A percentile compares a stretch with the other conserved stretches of the same genome.
phyloP scores from a whole-genome alignment of 2,329 filamentous ascomycete species.

The Fusarium subglutinans region DNA sequence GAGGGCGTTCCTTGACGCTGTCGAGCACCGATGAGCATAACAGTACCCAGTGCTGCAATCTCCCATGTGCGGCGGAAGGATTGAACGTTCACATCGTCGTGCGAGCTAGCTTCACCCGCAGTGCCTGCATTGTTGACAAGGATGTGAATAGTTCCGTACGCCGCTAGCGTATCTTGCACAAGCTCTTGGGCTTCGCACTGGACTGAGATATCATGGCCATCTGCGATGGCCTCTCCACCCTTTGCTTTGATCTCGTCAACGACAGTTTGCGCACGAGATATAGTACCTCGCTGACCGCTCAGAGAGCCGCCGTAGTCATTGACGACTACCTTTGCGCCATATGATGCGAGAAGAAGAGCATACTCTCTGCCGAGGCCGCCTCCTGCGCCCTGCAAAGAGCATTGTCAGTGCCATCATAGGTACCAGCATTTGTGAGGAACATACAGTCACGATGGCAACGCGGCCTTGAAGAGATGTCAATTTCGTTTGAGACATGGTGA shows the following conservation, averaged over 20 bases:
- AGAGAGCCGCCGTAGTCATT: background rate
- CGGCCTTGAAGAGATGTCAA: background rate
- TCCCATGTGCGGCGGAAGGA: background rate
- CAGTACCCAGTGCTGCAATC: background rate
- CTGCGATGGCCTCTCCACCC: background rate
- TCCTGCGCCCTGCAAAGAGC: background rate
- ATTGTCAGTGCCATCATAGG: background rate
- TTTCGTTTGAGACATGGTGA: background rate
- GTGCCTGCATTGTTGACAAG: background rate
- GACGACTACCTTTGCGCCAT: background rate
- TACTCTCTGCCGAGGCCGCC: background rate
- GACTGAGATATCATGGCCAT: background rate
- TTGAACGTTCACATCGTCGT: background rate
- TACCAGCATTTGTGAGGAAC: rapidly evolving
- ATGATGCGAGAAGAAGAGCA: background rate
- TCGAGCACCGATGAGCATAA: constrained; percentile 56
- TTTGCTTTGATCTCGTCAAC: background rate
- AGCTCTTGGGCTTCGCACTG: background rate
- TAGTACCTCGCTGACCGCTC: background rate
- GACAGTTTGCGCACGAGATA: background rate
- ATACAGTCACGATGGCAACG: background rate
- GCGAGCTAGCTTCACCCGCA: background rate
- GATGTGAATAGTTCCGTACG: background rate
- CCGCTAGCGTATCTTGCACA: background rate
- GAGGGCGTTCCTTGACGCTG: constrained; percentile 77